phyloP scores from a whole-genome alignment of 441 rosid species.

The Euphorbia schlechtendalii region DNA sequence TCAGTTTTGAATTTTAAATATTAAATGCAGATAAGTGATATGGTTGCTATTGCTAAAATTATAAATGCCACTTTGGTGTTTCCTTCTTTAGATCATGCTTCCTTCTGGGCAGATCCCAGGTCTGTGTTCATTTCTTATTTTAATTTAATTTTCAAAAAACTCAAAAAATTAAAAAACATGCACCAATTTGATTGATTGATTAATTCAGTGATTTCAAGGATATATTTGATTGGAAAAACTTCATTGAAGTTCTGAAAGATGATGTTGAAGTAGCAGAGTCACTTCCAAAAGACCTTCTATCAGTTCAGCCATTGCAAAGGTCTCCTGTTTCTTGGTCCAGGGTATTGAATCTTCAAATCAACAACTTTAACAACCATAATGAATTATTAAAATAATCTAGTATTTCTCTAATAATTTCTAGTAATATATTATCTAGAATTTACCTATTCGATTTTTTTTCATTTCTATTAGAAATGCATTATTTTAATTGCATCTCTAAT shows the following conservation, averaged over 20 bases:
- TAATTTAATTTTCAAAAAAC: too few relatives aligned
- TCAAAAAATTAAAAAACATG: too few relatives aligned
- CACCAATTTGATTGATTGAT: too few relatives aligned
- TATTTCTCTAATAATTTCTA: too few relatives aligned
- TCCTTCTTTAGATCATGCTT: constrained; percentile 57
- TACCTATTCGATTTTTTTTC: too few relatives aligned
- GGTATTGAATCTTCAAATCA: too few relatives aligned
- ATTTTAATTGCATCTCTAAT: too few relatives aligned
- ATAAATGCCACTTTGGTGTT: constrained; percentile 65
- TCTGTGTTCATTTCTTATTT: too few relatives aligned
- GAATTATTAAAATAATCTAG: too few relatives aligned
- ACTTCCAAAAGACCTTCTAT: constrained; percentile 34
- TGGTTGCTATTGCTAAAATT: constrained; percentile 62
- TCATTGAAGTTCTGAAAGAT: constrained; percentile 38
- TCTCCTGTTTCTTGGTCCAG: constrained; percentile 64
- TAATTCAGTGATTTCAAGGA: constrained; percentile 53
- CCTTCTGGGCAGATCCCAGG: constrained; percentile 80
- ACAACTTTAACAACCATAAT: too few relatives aligned
- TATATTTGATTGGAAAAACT: constrained; percentile 57
- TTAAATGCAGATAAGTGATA: constrained; percentile 46
- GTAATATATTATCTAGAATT: too few relatives aligned
- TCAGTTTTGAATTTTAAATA: neutral
- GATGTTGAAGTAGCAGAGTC: constrained; percentile 46
- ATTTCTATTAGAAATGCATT: neutral
- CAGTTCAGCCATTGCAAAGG: constrained; percentile 30